Percentiles rank a stretch among this genome's conserved stretches.
Conservation (phyloP, 2,329 filamentous ascomycete genomes). For the Stagonosporopsis vannaccii region DNA sequence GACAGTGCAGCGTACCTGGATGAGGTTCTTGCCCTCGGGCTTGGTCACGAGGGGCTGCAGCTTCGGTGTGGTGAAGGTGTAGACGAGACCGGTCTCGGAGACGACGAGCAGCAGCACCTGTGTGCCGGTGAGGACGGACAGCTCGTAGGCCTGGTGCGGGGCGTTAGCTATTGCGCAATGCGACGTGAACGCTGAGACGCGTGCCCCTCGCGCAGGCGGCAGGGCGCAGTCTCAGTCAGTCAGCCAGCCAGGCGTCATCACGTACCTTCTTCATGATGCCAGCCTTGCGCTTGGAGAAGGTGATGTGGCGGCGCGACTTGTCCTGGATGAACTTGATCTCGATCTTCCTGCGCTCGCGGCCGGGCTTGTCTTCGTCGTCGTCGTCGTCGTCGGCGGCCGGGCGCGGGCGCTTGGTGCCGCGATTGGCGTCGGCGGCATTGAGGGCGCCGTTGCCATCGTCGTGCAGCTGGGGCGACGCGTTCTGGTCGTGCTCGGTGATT, state of each 20-base stretch:
- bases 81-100: conserved; percentile 95
- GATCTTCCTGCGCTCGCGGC: conserved; percentile 98
- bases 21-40: conserved; percentile 98
- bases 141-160: conserved; percentile 80
- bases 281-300: conserved; percentile 99
- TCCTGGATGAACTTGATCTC: conserved; percentile 99
- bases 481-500: conserved; percentile 61
- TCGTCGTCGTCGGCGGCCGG: conserved; percentile 89
- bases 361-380: conserved; percentile 96
- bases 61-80: conserved; percentile 98
- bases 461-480: conserved; percentile 58
- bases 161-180: conserved; percentile 6
- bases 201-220: conserved; percentile 1
- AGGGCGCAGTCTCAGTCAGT: too few relatives aligned
- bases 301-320: conserved; percentile 99
- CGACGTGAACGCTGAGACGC: neutral
- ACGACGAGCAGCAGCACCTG: conserved; percentile 96
- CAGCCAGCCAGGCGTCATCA: too few relatives aligned
- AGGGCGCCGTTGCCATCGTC: conserved; percentile 60
- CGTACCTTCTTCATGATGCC: conserved; percentile 99
- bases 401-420: conserved; percentile 89
- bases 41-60: conserved; percentile 97
- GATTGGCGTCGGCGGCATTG: conserved; percentile 68
- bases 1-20: conserved; percentile 74
- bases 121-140: conserved; percentile 96